Evolutionary conservation across 768 basidiomycete genomes (phyloP).

Genomic region (Boletus rex-veris): DNA sequence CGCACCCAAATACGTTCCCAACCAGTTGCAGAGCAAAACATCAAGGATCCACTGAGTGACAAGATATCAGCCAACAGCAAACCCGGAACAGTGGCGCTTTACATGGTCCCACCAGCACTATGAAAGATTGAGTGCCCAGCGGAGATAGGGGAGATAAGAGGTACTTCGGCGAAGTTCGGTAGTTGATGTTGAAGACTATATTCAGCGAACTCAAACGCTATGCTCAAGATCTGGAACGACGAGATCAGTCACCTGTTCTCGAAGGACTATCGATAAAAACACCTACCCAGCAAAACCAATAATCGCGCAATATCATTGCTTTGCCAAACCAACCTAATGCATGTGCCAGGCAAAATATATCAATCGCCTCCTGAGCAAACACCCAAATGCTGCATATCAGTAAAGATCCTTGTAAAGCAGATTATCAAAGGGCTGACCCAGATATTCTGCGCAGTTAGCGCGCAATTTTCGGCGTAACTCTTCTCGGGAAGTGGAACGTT

Average conservation of each 20-base stretch:
- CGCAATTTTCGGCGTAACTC: slow-evolving; percentile 80
- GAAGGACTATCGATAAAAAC: neutral
- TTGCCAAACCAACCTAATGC: slow-evolving; percentile 89
- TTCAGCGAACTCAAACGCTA: slow-evolving; percentile 86
- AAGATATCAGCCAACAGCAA: slow-evolving; percentile 12
- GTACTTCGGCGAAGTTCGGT: slow-evolving; percentile 83
- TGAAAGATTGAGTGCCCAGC: slow-evolving; percentile 10
- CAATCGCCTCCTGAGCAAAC: slow-evolving; percentile 60
- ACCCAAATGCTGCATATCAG: neutral
- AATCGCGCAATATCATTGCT: slow-evolving; percentile 84
- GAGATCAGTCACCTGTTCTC: slow-evolving; percentile 7
- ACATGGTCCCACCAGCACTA: slow-evolving; percentile 96
- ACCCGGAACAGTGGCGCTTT: slow-evolving; percentile 27
- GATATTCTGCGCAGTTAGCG: slow-evolving; percentile 54
- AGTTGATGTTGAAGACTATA: slow-evolving; percentile 86
- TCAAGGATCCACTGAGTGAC: slow-evolving; percentile 74
- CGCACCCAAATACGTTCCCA: slow-evolving; percentile 78
- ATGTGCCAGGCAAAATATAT: slow-evolving; percentile 86
- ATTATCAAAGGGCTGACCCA: slow-evolving; percentile 49
- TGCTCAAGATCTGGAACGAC: slow-evolving; percentile 65
- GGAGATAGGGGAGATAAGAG: slow-evolving; percentile 27
- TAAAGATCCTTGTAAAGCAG: neutral
- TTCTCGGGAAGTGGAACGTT: slow-evolving; percentile 78
- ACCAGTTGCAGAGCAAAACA: slow-evolving; percentile 84
- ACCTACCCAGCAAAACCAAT: slow-evolving; percentile 91